Evolutionary conservation across 2,329 filamentous ascomycete genomes (phyloP), one percentile per base, ranked within the genome.

Genomic region (Pezicula radicicola): DNA sequence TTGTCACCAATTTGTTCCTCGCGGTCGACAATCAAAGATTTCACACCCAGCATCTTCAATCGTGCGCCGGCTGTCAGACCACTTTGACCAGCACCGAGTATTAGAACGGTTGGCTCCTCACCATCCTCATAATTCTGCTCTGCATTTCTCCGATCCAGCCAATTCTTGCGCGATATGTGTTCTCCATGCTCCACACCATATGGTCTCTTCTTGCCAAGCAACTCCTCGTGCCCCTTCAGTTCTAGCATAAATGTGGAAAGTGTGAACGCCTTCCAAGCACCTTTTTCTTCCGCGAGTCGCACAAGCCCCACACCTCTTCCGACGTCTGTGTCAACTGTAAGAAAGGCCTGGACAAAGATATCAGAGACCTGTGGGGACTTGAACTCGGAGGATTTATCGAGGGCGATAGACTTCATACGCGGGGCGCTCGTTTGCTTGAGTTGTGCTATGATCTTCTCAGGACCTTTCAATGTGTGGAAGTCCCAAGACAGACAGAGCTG

Each of bases 31-130:
- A 87, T 62, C 2, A 87, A 68, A 0, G 80, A 69, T 10, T 76
- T 68, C 4, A 86, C 69, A 1, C 77, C 74, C 0, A 85, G 71
- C 72, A 80, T 78, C 59, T 83, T 83, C 12, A 87, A 72, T 8
- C 83, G 76, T 0, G 81, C 83, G 1, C 80, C 81, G 0, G 73
- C 70, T 0, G 76, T 77, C 3, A 87, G 70, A 2, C 84, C 84
- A 3, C 75, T 76, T 62, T 87, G 84, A 0, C 84, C 84, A 19
- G 78, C 80, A 35, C 81, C 83, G 30, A 89, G 65, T 16, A 89
- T 76, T 4, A 89, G 53, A 0, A 88, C 84, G 0, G 72, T 68
- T 0, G 85, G 85, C 2, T 84, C 73, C 6, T 58, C 49, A 36
- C 66, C 70, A 28, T 77, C 71, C 0, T 67, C 59, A 50, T 80